Evolutionary conservation across 1,284 basidiomycete species (phyloP), one percentile per base, ranked within the genome.

Genomic region (Moesziomyces antarcticus): DNA sequence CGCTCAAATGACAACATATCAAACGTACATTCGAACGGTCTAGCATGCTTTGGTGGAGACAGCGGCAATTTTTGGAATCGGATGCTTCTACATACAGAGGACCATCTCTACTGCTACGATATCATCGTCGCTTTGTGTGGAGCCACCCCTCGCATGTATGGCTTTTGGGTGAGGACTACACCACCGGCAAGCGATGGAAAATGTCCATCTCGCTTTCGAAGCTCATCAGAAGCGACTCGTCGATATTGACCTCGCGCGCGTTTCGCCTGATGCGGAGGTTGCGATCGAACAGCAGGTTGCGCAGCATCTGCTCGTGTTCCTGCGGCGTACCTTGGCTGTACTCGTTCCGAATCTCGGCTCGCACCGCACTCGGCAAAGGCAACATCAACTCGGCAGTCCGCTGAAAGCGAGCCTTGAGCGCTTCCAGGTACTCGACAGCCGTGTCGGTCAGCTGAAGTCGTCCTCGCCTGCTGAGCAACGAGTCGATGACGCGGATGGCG

Each of bases 151-250:
- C 30, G 10, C 8, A 10, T 13, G 9, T 1, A 33, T 13, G 30
- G 8, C 37, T 16, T 16, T 6, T 18, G 14, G 18, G 1, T 40
- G 16, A 16, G 5, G 14, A 8, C 37, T 40, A 18, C 37, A 18
- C 13, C 37, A 40, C 2, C 6, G 16, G 16, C 9, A 37, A 22
- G 20, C 18, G 21, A 27, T 51, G 53, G 24, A 56, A 43, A 40
- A 22, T 5, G 25, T 47, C 51, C 41, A 66, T 9, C 42, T 67
- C 53, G 41, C 5, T 3, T 30, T 67, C 64, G 6, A 67, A 56
- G 9, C 25, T 27, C 10, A 48, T 7, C 22, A 67, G 37, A 9
- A 67, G 50, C 44, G 35, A 44, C 18, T 49, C 42, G 56, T 67
- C 57, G n/a, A 60, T 50, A 1, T 22, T 21, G 33, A 56, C 24